phyloP scores from a whole-genome alignment of 208 protist genomes.

The Phytomonas francai region DNA sequence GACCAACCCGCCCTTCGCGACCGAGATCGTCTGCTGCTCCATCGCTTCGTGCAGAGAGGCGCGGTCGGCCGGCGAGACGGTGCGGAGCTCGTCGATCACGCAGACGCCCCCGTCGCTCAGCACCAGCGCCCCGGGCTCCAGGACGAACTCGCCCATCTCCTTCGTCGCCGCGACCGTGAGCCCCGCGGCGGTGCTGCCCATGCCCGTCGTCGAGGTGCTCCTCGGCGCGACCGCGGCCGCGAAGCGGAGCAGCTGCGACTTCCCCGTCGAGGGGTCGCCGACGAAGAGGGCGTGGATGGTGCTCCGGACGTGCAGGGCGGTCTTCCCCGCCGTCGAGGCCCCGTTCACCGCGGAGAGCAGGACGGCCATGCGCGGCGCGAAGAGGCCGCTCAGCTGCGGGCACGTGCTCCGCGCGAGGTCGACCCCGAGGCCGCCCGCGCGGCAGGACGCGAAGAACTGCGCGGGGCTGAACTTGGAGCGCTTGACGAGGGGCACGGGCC shows the following conservation, averaged over 20 bases:
- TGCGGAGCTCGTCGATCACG: conserved; percentile 97
- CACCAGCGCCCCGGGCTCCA: conserved; percentile 95
- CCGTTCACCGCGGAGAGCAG: conserved; percentile 70
- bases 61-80: conserved; percentile 91
- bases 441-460: conserved; percentile 53
- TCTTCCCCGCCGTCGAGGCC: conserved; percentile 49
- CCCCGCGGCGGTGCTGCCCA: conserved; percentile 88
- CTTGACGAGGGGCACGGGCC: conserved; percentile 17
- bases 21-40: conserved; percentile 97
- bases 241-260: conserved; percentile 89
- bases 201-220: conserved; percentile 86
- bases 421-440: conserved; percentile 36
- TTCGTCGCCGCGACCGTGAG: conserved; percentile 86
- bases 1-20: conserved; percentile 94
- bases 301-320: conserved; percentile 53
- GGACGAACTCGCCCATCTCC: conserved; percentile 88
- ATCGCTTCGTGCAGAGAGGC: conserved; percentile 97
- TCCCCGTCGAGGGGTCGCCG: conserved; percentile 98
- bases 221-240: conserved; percentile 72
- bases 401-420: conserved; percentile 51
- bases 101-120: conserved; percentile 96
- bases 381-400: conserved; percentile 75
- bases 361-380: conserved; percentile 68
- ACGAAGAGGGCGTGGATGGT: conserved; percentile 98
- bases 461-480: conserved; percentile 66